These are phyloP conservation scores for Curvularia sp. DNA, from an alignment of 2,329 filamentous ascomycete species.

Conservation along the genomic window DNA sequence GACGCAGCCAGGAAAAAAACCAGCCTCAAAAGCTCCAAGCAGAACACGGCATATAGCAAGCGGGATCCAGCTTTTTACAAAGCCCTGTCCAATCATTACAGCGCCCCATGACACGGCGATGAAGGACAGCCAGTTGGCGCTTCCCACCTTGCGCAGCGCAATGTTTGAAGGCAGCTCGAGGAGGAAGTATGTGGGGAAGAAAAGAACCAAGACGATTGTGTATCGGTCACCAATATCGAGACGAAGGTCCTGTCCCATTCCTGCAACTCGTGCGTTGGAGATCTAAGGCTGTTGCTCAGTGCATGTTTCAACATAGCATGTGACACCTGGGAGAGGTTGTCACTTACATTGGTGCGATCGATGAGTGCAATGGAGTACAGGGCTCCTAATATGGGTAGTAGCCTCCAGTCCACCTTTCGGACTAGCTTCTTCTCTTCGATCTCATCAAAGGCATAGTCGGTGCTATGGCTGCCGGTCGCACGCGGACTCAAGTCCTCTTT, in stretches of 20 bases:
- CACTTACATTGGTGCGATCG: slow-evolving; percentile 44
- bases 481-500: slow-evolving; percentile 21
- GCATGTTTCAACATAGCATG: neutral
- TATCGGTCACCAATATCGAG: slow-evolving; percentile 35
- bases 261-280: slow-evolving; percentile 38
- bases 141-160: slow-evolving; percentile 35
- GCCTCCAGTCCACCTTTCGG: slow-evolving; percentile 48
- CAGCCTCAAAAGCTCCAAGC: slow-evolving; percentile 36
- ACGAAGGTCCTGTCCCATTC: slow-evolving; percentile 35
- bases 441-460: slow-evolving; percentile 22
- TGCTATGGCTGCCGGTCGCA: neutral
- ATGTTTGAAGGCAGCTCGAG: slow-evolving; percentile 37
- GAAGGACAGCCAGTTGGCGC: slow-evolving; percentile 38
- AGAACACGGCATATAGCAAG: slow-evolving; percentile 32
- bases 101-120: slow-evolving; percentile 36
- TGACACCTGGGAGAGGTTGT: too few species aligned
- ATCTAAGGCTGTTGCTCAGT: slow-evolving; percentile 18
- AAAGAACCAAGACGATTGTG: slow-evolving; percentile 35
- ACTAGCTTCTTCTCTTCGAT: slow-evolving; percentile 32
- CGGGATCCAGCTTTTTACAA: slow-evolving; percentile 34
- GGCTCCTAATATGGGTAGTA: slow-evolving; percentile 51
- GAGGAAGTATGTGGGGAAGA: slow-evolving; percentile 39
- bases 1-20: slow-evolving; percentile 40
- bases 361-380: slow-evolving; percentile 51
- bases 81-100: slow-evolving; percentile 40